Conservation (phyloP, 495 filamentous ascomycete species). For the Tuber borchii region DNA sequence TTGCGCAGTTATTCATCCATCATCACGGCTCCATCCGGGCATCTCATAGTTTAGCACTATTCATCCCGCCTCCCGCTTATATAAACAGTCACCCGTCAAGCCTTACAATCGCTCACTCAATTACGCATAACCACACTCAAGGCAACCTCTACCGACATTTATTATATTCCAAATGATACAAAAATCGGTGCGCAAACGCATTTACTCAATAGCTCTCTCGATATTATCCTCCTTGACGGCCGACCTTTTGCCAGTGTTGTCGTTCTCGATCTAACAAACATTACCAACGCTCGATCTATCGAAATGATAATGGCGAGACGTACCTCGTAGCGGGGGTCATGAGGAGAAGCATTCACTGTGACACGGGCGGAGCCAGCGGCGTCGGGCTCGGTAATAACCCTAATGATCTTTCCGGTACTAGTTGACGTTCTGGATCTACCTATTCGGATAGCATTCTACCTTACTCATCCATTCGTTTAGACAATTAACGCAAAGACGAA, state of each 20-base stretch:
- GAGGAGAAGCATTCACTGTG: constrained; percentile 31
- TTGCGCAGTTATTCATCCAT: too few relatives aligned
- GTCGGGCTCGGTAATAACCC: constrained; percentile 36
- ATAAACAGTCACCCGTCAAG: background rate
- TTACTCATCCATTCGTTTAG: background rate
- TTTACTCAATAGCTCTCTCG: constrained; percentile 26
- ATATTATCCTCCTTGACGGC: constrained; percentile 40
- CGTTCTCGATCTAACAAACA: constrained; percentile 33
- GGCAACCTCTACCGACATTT: background rate
- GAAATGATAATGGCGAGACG: background rate
- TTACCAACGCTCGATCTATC: background rate
- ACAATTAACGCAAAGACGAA: background rate
- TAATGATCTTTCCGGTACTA: constrained; percentile 34
- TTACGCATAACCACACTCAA: background rate
- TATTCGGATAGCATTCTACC: background rate
- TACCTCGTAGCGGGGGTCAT: constrained; percentile 40
- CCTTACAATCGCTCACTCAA: background rate
- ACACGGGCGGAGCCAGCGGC: constrained; percentile 24
- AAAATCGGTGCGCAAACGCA: background rate
- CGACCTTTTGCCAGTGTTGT: constrained; percentile 38
- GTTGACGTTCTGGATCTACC: constrained; percentile 34
- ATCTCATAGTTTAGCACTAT: too few relatives aligned
- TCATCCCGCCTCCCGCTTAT: background rate
- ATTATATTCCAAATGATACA: background rate
- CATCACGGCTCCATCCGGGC: background rate